Base-by-base conservation (phyloP, 2,329 filamentous ascomycete genomes). In the Macrophomina phaseolina region DNA sequence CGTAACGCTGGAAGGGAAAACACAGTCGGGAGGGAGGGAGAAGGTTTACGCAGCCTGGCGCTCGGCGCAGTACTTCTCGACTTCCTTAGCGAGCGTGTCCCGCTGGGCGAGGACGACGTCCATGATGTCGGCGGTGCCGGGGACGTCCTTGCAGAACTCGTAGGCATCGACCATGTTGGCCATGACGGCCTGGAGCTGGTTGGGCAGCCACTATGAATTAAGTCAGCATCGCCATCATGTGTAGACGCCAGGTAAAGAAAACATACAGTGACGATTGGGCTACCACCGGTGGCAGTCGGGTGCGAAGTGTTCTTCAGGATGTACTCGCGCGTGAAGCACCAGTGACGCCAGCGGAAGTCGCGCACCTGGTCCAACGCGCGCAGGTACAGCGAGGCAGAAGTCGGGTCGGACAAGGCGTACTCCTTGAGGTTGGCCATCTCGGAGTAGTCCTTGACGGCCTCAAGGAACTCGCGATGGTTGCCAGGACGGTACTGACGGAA, bases 401-500 rank as follows among this genome's bases (percentile, higher is more conserved):
- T 81, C 4, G 91, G 81, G 81, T 90, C 92, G 4, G 90, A 80
- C 16, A 89, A 81, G 0, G 87, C 88, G 72, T 86, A 92, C 5
- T 82, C 82, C 69, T 87, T 86, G 16, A 91, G 79, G 8, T 84
- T 83, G 1, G 87, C 75, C 38, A 83, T 68, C 61, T 82, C 80
- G 1, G 86, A 80, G 51, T 81, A 81, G 48, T 81, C 80, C 51
- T 82, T 82, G 28, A 97, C 91, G 74, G 89, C 90, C 69, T 88
- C 86, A 40, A 98, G 85, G 78, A 97, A 97, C 70, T 90, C 87
- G 49, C 93, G 89, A 78, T 98, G 94, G 73, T 96, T 94, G 64
- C 90, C 91, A 3, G 94, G 94, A 0, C 94, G 87, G 79, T 97
- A 97, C 75, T 90, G 85, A 69, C 94, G 87, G 83, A 98, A 98